Evolutionary conservation across 2,329 filamentous ascomycete genomes (phyloP).

Genomic region (Pseudocercospora crystallina): DNA sequence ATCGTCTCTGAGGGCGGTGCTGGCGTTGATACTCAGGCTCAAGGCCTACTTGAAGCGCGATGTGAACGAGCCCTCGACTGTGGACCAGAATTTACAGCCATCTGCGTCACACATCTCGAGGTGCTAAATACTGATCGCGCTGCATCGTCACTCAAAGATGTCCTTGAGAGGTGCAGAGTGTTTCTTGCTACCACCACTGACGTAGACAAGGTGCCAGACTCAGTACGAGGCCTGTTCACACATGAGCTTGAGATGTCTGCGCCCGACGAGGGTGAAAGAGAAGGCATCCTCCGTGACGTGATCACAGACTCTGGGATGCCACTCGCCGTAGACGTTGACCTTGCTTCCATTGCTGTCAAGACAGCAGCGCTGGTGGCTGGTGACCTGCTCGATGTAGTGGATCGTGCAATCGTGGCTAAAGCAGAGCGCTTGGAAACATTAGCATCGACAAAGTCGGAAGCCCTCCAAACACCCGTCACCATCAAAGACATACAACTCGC

Average conservation of each 20-base stretch:
- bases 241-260: conserved; percentile 93
- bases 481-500: conserved; percentile 84
- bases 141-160: conserved; percentile 77
- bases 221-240: conserved; percentile 85
- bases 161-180: conserved; percentile 75
- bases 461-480: conserved; percentile 42
- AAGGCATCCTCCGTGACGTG: conserved; percentile 78
- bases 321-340: conserved; percentile 79
- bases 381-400: conserved; percentile 90
- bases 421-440: conserved; percentile 73
- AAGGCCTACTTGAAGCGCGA: conserved; percentile 82
- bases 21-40: conserved; percentile 88
- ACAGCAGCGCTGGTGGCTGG: conserved; percentile 90
- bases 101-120: conserved; percentile 88
- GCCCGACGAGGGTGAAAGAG: conserved; percentile 87
- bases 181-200: conserved; percentile 93
- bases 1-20: conserved; percentile 88
- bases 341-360: conserved; percentile 84
- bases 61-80: conserved; percentile 88
- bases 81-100: conserved; percentile 75
- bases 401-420: conserved; percentile 78
- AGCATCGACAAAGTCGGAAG: conserved; percentile 50
- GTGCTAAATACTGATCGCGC: conserved; percentile 89
- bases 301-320: conserved; percentile 72
- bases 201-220: conserved; percentile 89